Evolutionary conservation across 1,284 basidiomycete species (phyloP).

Genomic region (Fomitopsis pinicola): DNA sequence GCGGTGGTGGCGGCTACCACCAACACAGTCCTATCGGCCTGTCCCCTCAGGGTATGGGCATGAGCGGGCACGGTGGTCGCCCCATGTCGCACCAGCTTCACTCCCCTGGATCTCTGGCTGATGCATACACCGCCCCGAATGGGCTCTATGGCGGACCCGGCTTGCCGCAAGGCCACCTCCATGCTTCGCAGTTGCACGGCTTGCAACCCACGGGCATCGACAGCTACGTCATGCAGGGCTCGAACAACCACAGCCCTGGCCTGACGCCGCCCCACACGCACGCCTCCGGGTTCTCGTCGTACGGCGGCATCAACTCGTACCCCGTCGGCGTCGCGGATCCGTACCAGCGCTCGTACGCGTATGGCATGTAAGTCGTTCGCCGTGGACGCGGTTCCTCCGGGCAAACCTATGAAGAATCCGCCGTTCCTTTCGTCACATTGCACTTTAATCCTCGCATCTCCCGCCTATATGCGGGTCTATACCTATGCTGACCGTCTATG

Average conservation of each 20-base stretch:
- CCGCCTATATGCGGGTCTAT: conserved; percentile 25
- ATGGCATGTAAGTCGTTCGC: conserved; percentile 60
- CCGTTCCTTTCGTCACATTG: conserved; percentile 18
- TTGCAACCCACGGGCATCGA: conserved; percentile 70
- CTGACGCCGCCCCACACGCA: conserved; percentile 54
- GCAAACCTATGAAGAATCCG: conserved; percentile 18
- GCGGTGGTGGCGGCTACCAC: conserved; percentile 47
- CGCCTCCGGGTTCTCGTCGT: conserved; percentile 51
- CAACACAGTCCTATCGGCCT: conserved; percentile 51
- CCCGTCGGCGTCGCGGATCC: conserved; percentile 59
- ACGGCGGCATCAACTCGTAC: conserved; percentile 40
- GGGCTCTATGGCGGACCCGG: conserved; percentile 48
- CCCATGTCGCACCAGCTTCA: conserved; percentile 53
- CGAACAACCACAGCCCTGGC: conserved; percentile 56
- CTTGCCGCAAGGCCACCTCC: conserved; percentile 37
- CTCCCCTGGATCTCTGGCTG: conserved; percentile 54
- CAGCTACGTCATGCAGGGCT: conserved; percentile 72
- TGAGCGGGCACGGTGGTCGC: conserved; percentile 38
- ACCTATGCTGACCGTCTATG: conserved; percentile 29
- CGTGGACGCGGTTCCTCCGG: conserved; percentile 3
- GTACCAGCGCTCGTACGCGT: conserved; percentile 73
- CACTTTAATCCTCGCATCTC: conserved; percentile 17
- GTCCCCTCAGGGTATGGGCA: conserved; percentile 44
- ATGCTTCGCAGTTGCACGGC: conserved; percentile 50
- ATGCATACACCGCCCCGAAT: conserved; percentile 63